Evolutionary conservation across 2,329 filamentous ascomycete species (phyloP).

Genomic region (Cytospora mali): DNA sequence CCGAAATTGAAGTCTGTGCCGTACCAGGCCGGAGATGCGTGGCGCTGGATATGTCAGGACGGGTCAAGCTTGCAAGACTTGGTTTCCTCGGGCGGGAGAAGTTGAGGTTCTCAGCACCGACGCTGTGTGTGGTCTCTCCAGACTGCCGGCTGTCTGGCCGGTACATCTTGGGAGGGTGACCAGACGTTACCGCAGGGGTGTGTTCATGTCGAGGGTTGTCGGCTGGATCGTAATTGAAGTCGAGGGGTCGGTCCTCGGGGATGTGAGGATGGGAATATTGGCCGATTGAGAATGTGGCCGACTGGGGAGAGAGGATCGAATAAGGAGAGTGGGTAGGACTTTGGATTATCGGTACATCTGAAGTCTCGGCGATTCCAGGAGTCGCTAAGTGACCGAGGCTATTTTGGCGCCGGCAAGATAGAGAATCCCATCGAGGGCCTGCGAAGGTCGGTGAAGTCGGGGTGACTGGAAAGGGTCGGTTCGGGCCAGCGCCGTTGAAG

Average conservation of each 20-base stretch:
- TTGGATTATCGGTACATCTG: constrained; percentile 18
- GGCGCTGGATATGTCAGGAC: constrained; percentile 16
- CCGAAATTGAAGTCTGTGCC: constrained; percentile 22
- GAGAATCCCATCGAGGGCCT: constrained; percentile 26
- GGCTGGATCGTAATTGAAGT: constrained; percentile 26
- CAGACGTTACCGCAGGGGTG: constrained; percentile 27
- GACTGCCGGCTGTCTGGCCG: constrained; percentile 37
- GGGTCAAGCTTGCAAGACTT: constrained; percentile 46
- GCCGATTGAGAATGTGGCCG: constrained; percentile 36
- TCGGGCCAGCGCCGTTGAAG: constrained; percentile 26
- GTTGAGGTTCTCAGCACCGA: constrained; percentile 49
- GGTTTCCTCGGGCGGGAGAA: constrained; percentile 62
- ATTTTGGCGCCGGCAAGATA: constrained; percentile 10
- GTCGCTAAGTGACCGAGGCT: constrained; percentile 6
- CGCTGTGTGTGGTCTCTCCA: constrained; percentile 36
- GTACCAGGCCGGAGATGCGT: constrained; percentile 25
- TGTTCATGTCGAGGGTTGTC: constrained; percentile 31
- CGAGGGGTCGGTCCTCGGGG: constrained; percentile 31
- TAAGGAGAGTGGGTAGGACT: constrained; percentile 27
- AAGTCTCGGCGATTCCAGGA: constrained; percentile 4
- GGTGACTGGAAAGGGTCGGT: constrained; percentile 27
- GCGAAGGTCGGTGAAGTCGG: constrained; percentile 18
- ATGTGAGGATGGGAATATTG: constrained; percentile 40
- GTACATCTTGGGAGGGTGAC: constrained; percentile 33
- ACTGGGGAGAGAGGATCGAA: constrained; percentile 30